Percentiles rank a stretch among this genome's conserved stretches.
Conservation (phyloP, 148 eudicot species). For the Vaccinium macrocarpon region DNA sequence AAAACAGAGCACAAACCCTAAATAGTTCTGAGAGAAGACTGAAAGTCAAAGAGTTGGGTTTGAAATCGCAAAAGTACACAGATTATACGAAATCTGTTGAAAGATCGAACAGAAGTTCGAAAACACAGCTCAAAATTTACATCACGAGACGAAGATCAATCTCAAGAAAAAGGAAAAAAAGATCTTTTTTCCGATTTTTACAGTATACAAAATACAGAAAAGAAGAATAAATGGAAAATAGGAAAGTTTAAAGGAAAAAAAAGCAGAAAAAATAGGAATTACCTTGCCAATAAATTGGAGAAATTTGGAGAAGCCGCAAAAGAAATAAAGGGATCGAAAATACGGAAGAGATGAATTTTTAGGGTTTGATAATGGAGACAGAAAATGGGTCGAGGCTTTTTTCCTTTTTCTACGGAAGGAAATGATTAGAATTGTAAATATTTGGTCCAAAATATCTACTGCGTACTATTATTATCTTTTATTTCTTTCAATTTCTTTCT, state of each 20-base stretch:
- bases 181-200: constrained; percentile 5
- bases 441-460: constrained; percentile 4
- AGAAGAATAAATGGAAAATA: background rate
- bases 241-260: background rate
- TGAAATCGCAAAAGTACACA: background rate
- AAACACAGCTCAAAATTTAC: constrained; percentile 15
- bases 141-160: background rate
- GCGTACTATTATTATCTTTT: background rate
- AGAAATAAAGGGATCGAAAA: constrained; percentile 16
- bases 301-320: constrained; percentile 10
- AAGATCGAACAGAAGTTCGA: constrained; percentile 6
- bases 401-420: constrained; percentile 16
- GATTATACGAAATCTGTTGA: background rate
- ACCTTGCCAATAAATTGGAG: constrained; percentile 24
- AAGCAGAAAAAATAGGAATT: background rate
- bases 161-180: background rate
- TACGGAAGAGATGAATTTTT: background rate
- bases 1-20: background rate
- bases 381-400: constrained; percentile 7
- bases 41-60: background rate
- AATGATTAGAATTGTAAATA: constrained; percentile 14
- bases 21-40: background rate
- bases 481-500: background rate
- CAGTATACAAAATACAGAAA: constrained; percentile 9
- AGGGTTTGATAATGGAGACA: constrained; percentile 16